These are phyloP conservation scores for Yarrowia yakushimensis DNA, from an alignment of 805 yeast species.

Conservation along the genomic window DNA sequence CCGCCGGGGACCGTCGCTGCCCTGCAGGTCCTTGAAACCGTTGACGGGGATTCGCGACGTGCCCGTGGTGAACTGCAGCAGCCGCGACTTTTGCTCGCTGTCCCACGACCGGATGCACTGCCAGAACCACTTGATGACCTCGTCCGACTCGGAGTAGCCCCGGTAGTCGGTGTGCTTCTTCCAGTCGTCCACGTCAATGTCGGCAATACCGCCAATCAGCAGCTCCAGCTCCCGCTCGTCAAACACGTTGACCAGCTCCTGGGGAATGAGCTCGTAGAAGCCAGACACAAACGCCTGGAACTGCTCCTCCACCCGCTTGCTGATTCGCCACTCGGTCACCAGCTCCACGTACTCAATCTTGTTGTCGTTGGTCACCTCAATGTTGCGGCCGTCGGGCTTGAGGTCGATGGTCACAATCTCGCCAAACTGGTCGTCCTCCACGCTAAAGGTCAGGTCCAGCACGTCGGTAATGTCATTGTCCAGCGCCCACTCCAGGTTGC, in stretches of 20 bases:
- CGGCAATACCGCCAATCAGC: constrained; percentile 96
- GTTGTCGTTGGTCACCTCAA: constrained; percentile 91
- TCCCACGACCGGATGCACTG: constrained; percentile 90
- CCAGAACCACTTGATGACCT: constrained; percentile 99
- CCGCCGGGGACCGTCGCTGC: constrained; percentile 98
- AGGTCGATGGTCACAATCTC: constrained; percentile 84
- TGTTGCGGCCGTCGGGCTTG: constrained; percentile 81
- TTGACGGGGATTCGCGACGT: constrained; percentile 98
- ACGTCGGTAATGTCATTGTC: constrained; percentile 91
- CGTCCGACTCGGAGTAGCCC: constrained; percentile 95
- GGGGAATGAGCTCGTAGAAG: constrained; percentile 95
- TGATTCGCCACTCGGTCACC: constrained; percentile 93
- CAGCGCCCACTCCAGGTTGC: constrained; percentile 91
- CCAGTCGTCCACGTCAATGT: constrained; percentile 98
- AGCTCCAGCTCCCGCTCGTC: constrained; percentile 97
- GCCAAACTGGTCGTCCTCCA: constrained; percentile 90
- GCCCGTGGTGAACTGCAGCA: constrained; percentile 97
- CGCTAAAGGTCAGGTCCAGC: constrained; percentile 81
- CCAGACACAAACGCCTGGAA: constrained; percentile 96
- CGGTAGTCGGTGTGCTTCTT: constrained; percentile 97
- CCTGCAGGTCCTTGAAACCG: constrained; percentile 98
- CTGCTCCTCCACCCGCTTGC: constrained; percentile 90
- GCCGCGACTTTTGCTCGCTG: constrained; percentile 90
- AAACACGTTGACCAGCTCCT: constrained; percentile 91
- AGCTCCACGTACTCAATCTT: constrained; percentile 93